Evolutionary conservation across 1,139 yeast species (phyloP), one percentile per base, ranked within the genome.

Genomic region (Arxiozyma slooffiae): DNA sequence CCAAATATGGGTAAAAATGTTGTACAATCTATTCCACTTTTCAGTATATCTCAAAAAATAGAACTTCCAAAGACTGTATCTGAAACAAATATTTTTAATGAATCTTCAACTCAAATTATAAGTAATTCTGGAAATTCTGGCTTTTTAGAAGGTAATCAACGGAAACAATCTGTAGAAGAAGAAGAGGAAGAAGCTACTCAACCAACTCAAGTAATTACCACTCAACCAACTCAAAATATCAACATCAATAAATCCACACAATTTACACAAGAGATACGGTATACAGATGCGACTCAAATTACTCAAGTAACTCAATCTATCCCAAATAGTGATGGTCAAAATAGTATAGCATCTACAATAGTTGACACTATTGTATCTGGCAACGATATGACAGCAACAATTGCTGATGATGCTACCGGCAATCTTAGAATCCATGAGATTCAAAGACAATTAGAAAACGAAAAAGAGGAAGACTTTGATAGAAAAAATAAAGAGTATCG

Each of bases 371-470:
- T 39, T 44, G 9, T n/a, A 44, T 22, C 46, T 17, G 30, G 23
- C 16, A 17, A 36, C 3, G 37, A 47, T 6, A 20, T 21, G 18
- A 17, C 39, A 1, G 44, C 47, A 11, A 48, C 50, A 21, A 17
- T 48, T 5, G 36, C 41, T n/a, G 50, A 41, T 17, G 41, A 37
- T 38, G 36, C 30, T 7, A 30, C 44, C n/a, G 26, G 18, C 2
- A 37, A 24, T 16, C 50, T 59, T 3, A 54, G 54, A 41, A 58
- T 59, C 1, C 55, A 53, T 40, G 53, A 56, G 23, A 50, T 62
- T 20, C 56, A 55, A 41, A 52, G 49, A 26, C 55, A 57, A 45
- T 36, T 58, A 16, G 53, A 50, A 11, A 49, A 51, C 14, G 53
- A 52, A 21, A 48, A 44, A 17, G 37, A 41, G 26, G 37, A 24